A percentile compares a stretch with the other conserved stretches of the same genome.
Evolutionary conservation across 345 rosid species (phyloP).

Genomic region (Carallia pectinifolia): DNA sequence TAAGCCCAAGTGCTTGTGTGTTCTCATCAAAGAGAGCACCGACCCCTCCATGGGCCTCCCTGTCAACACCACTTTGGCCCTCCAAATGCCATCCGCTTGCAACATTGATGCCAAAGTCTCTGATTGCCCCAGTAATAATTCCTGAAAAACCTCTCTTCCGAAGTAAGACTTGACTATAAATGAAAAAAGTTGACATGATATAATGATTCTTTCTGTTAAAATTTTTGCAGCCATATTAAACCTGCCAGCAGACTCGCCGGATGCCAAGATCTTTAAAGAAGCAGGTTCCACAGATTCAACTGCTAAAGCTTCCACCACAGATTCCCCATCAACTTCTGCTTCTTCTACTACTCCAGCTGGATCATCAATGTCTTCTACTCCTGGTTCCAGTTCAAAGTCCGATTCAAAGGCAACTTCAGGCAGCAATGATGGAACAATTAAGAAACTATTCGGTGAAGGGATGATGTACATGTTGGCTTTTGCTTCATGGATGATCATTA

Average conservation of each 20-base stretch:
- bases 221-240: conserved; percentile 33
- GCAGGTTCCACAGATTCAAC: conserved; percentile 27
- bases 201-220: neutral
- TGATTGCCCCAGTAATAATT: conserved; percentile 36
- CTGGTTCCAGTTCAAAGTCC: conserved; percentile 18
- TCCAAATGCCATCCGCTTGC: conserved; percentile 47
- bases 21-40: conserved; percentile 41
- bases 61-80: conserved; percentile 47
- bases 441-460: neutral
- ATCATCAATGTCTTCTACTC: conserved; percentile 13
- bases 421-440: conserved; percentile 23
- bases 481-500: neutral
- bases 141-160: neutral
- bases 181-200: neutral
- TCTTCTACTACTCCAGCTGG: conserved; percentile 16
- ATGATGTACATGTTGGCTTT: conserved; percentile 12
- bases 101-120: conserved; percentile 43
- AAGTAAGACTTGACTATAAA: neutral
- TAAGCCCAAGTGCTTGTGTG: conserved; percentile 43
- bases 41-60: conserved; percentile 48
- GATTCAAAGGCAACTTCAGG: conserved; percentile 27
- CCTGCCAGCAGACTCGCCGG: conserved; percentile 38
- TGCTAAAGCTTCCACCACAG: conserved; percentile 1
- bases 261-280: conserved; percentile 41
- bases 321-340: conserved; percentile 24